phyloP scores from a whole-genome alignment of 2,329 filamentous ascomycete species.

The Didymellaceae sp. region DNA sequence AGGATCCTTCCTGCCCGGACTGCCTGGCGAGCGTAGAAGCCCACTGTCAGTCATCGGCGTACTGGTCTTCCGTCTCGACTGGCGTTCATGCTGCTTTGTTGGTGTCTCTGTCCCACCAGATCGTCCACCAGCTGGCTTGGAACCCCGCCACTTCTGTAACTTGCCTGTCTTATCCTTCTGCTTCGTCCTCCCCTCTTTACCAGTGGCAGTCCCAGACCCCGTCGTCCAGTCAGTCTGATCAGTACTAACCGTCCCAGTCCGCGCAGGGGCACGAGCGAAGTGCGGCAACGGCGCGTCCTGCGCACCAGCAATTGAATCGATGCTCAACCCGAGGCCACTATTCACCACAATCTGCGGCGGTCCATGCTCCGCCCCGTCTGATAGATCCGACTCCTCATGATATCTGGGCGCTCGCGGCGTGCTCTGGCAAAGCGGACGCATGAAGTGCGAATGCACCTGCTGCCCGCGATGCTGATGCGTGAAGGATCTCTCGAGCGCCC shows the following conservation, averaged over 20 bases:
- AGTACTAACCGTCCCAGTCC: conserved; percentile 41
- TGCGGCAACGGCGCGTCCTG: conserved; percentile 27
- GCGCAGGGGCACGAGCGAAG: conserved; percentile 32
- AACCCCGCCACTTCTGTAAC: conserved; percentile 38
- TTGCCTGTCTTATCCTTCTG: conserved; percentile 43
- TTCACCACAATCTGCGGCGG: conserved; percentile 40
- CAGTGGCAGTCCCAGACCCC: conserved; percentile 19
- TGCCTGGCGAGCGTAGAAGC: conserved; percentile 43
- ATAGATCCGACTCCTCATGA: conserved; percentile 44
- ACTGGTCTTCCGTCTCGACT: conserved; percentile 30
- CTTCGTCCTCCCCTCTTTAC: conserved; percentile 37
- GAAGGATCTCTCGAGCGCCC: conserved; percentile 66
- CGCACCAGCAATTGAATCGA: conserved; percentile 28
- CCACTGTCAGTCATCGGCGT: conserved; percentile 36
- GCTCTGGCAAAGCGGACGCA: conserved; percentile 65
- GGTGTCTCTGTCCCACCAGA: conserved; percentile 41
- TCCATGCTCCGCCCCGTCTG: conserved; percentile 38
- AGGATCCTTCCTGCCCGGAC: conserved; percentile 44
- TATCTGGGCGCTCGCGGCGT: conserved; percentile 46
- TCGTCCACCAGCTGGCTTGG: conserved; percentile 27
- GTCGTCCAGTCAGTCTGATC: conserved; percentile 43
- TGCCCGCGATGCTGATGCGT: conserved; percentile 67
- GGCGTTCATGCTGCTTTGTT: conserved; percentile 30
- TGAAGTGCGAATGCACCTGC: conserved; percentile 66
- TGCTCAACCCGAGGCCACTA: conserved; percentile 34